Evolutionary conservation across 106 monocot species (phyloP).

Genomic region (Acanthochlamys bracteata): DNA sequence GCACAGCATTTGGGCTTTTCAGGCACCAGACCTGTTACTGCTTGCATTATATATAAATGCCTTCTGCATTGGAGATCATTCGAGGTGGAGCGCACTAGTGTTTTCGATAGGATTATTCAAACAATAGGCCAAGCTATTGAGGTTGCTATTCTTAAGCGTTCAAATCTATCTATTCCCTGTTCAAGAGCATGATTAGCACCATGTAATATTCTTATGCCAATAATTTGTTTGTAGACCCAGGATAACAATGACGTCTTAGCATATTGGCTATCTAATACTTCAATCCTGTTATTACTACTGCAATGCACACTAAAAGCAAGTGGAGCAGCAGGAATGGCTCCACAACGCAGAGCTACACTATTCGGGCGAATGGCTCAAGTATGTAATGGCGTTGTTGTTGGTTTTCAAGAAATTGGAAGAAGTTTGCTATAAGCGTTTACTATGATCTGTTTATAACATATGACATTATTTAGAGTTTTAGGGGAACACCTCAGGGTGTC

Average conservation of each 20-base stretch:
- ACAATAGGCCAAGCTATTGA: conserved; percentile 99
- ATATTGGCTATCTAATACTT: conserved; percentile 96
- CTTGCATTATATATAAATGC: conserved; percentile 95
- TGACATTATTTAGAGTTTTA: conserved; percentile 62
- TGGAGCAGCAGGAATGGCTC: conserved; percentile 86
- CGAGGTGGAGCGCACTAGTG: conserved; percentile 96
- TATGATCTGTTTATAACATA: not conserved
- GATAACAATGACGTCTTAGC: conserved; percentile 95
- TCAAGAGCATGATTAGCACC: not conserved
- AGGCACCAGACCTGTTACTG: conserved; percentile 77
- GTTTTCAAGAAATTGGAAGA: not conserved
- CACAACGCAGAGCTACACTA: conserved; percentile 68
- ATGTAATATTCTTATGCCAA: not conserved
- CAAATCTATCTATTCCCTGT: not conserved
- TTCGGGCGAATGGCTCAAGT: conserved; percentile 98
- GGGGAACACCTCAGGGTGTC: conserved; percentile 82
- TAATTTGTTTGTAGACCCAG: conserved; percentile 55
- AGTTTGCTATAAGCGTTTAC: not conserved
- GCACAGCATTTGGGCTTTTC: conserved; percentile 83
- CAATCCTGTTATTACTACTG: conserved; percentile 76
- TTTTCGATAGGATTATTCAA: conserved; percentile 97
- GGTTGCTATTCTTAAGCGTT: conserved; percentile 21
- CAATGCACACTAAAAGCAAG: conserved; percentile 96
- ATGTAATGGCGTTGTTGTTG: conserved; percentile 2
- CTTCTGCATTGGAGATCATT: conserved; percentile 99